phyloP scores from a whole-genome alignment of 768 basidiomycete species.

The Sistotremastrum niveocremeum region DNA sequence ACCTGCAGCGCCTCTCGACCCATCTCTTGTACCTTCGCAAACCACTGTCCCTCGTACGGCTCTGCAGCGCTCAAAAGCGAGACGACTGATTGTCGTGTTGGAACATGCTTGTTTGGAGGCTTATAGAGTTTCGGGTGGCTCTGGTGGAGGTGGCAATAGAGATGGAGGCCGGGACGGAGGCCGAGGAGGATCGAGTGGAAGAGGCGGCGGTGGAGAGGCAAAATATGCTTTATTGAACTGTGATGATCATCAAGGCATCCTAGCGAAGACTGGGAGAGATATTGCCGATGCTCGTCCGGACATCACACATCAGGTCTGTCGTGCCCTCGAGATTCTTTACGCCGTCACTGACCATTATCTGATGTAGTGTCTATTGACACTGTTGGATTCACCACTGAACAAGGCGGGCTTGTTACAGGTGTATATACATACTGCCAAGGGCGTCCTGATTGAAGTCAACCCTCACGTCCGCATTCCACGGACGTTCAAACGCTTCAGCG shows the following conservation, averaged over 20 bases:
- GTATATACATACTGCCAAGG: constrained; percentile 94
- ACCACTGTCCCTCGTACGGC: constrained; percentile 23
- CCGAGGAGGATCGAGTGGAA: constrained; percentile 37
- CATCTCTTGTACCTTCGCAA: constrained; percentile 20
- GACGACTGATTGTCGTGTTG: constrained; percentile 79
- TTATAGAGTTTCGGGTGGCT: constrained; percentile 64
- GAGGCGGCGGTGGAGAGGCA: constrained; percentile 43
- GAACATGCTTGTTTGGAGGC: constrained; percentile 94
- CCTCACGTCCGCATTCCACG: constrained; percentile 95
- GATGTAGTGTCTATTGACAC: constrained; percentile 80
- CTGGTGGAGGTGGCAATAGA: constrained; percentile 7
- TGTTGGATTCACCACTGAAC: constrained; percentile 95
- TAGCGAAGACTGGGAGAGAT: constrained; percentile 94
- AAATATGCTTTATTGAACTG: constrained; percentile 97
- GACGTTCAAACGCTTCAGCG: constrained; percentile 97
- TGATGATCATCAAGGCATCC: constrained; percentile 96
- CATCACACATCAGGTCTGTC: constrained; percentile 88
- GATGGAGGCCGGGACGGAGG: constrained; percentile 22
- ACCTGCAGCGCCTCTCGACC: constrained; percentile 5
- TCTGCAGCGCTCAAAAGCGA: constrained; percentile 26
- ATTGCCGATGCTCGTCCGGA: constrained; percentile 99
- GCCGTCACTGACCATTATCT: not conserved
- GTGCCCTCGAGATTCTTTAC: not conserved
- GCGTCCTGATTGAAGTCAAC: constrained; percentile 95
- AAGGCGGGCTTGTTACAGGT: constrained; percentile 95